Conservation (phyloP, 177 flowering plant species). For the Vitis hybrid region DNA sequence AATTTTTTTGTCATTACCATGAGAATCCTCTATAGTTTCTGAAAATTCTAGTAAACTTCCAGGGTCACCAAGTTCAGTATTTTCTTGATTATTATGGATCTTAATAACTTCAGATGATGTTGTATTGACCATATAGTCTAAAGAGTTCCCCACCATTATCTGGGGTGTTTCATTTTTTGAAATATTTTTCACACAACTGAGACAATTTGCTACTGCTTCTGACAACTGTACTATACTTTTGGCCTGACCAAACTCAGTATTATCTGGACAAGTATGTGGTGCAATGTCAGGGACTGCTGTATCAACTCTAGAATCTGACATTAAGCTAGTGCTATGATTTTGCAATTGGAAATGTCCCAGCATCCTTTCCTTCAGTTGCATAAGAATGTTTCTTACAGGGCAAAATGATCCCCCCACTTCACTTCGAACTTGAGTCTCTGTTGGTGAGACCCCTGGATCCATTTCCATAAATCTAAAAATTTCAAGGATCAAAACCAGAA, state of each 20-base stretch:
- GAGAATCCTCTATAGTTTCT: not conserved
- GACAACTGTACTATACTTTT: conserved; percentile 6
- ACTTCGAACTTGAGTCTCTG: conserved; percentile 6
- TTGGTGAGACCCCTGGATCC: conserved; percentile 19
- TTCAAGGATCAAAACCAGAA: conserved; percentile 3
- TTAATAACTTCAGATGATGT: conserved; percentile 2
- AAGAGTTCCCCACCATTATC: not conserved
- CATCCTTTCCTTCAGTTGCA: conserved; percentile 19
- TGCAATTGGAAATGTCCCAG: conserved; percentile 8
- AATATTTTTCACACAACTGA: not conserved
- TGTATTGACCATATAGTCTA: not conserved
- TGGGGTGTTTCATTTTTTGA: conserved; percentile 8
- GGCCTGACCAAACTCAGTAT: conserved; percentile 4
- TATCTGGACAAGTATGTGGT: conserved; percentile 3
- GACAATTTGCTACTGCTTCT: conserved; percentile 9
- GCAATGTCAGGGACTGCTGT: conserved; percentile 5
- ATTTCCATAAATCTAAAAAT: conserved; percentile 16
- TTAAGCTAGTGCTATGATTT: conserved; percentile 9
- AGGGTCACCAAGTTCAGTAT: not conserved
- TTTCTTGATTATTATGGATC: not conserved
- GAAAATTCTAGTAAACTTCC: not conserved
- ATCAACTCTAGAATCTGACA: conserved; percentile 6
- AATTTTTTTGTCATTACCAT: not conserved
- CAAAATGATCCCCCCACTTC: conserved; percentile 22
- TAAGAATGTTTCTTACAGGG: conserved; percentile 21